These are phyloP conservation scores for Talaromyces funiculosus DNA, from an alignment of 2,329 filamentous ascomycete genomes.

Conservation along the genomic window DNA sequence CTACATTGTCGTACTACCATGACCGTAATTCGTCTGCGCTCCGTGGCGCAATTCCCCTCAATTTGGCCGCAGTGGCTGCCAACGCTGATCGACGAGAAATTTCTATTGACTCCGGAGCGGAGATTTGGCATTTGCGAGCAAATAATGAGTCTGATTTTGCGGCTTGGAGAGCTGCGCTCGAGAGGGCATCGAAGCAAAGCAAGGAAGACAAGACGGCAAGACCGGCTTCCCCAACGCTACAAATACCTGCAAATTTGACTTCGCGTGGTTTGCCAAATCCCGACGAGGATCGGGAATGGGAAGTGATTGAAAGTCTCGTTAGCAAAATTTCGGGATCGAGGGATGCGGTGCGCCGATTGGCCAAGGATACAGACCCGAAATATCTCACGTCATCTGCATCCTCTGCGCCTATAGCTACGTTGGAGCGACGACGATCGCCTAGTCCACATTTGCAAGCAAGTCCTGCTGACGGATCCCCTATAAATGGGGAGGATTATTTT, in stretches of 20 bases:
- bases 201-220: constrained; percentile 26
- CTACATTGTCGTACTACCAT: constrained; percentile 93
- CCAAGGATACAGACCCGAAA: constrained; percentile 73
- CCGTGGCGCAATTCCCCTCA: constrained; percentile 85
- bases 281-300: constrained; percentile 77
- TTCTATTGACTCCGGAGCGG: constrained; percentile 91
- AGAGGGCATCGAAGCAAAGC: constrained; percentile 63
- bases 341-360: constrained; percentile 79
- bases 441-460: constrained; percentile 26
- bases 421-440: constrained; percentile 27
- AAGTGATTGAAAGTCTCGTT: constrained; percentile 75
- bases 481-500: constrained; percentile 28
- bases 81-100: constrained; percentile 87
- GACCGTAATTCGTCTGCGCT: constrained; percentile 89
- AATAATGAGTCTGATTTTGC: constrained; percentile 77
- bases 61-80: constrained; percentile 81
- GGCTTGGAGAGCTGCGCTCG: constrained; percentile 79
- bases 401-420: constrained; percentile 14
- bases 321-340: constrained; percentile 80
- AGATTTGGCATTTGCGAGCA: constrained; percentile 91
- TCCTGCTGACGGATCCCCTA: constrained; percentile 27
- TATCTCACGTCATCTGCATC: constrained; percentile 31
- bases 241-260: constrained; percentile 27
- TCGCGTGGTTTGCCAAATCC: constrained; percentile 26
- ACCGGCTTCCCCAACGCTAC: constrained; percentile 22